Evolutionary conservation across 2,329 filamentous ascomycete species (phyloP).

Genomic region (Keithomyces neogunnii): DNA sequence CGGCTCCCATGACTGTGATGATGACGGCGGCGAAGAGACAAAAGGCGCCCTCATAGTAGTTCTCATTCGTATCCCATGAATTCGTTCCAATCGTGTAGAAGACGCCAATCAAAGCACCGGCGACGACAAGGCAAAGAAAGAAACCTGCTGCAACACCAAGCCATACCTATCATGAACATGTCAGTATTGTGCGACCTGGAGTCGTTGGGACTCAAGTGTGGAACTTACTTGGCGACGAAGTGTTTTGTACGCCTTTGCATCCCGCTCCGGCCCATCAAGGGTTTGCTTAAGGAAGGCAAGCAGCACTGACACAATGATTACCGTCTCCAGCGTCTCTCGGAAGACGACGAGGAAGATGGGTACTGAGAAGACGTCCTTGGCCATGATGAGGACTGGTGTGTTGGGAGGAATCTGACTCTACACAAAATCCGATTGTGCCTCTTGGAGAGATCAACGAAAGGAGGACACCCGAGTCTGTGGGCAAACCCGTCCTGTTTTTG

Average conservation of each 20-base stretch:
- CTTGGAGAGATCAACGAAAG: background rate
- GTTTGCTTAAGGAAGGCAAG: constrained; percentile 80
- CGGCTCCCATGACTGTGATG: constrained; percentile 73
- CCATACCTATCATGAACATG: constrained; percentile 40
- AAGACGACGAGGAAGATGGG: constrained; percentile 89
- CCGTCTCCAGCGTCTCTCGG: constrained; percentile 74
- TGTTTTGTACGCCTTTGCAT: constrained; percentile 56
- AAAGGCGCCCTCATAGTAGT: constrained; percentile 77
- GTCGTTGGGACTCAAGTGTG: background rate
- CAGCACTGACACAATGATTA: constrained; percentile 80
- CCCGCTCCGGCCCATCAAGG: constrained; percentile 53
- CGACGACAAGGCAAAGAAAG: constrained; percentile 56
- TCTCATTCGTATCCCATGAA: constrained; percentile 58
- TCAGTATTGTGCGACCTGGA: constrained; percentile 29
- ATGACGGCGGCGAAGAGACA: constrained; percentile 67
- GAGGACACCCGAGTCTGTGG: background rate
- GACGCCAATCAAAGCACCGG: constrained; percentile 59
- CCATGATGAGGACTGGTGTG: constrained; percentile 30
- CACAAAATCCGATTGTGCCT: background rate
- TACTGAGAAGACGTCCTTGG: constrained; percentile 64
- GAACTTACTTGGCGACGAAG: constrained; percentile 53
- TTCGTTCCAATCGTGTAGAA: constrained; percentile 63
- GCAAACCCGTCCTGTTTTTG: background rate
- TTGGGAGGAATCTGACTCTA: background rate
- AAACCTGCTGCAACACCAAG: constrained; percentile 54